A percentile compares a stretch with the other conserved stretches of the same genome.
Evolutionary conservation across 2,329 filamentous ascomycete genomes (phyloP).

Genomic region (Colletotrichum chrysophilum): DNA sequence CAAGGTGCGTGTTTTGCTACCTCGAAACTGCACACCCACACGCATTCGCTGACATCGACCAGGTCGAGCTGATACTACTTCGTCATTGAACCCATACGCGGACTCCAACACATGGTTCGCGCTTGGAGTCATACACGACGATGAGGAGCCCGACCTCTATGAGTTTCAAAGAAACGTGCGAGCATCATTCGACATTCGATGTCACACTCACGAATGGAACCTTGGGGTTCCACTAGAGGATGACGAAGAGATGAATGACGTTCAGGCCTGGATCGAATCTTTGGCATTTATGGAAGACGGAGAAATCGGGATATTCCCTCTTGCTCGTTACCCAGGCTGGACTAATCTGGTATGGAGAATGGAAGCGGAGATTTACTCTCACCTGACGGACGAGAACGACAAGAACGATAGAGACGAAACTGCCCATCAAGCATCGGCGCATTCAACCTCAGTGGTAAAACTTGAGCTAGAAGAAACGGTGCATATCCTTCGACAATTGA

Average conservation of each 20-base stretch:
- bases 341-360: background rate
- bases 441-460: too few species aligned
- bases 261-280: background rate
- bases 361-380: background rate
- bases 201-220: background rate
- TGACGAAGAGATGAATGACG: background rate
- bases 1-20: background rate
- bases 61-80: background rate
- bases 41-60: background rate
- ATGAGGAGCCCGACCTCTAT: background rate
- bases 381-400: too few species aligned
- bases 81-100: background rate
- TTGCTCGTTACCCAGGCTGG: background rate
- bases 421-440: too few species aligned
- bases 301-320: background rate
- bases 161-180: background rate
- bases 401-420: too few species aligned
- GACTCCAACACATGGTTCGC: background rate
- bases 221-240: background rate
- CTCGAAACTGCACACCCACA: too few species aligned
- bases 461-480: too few species aligned
- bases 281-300: background rate
- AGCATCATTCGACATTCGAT: background rate
- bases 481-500: too few species aligned
- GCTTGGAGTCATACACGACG: rapidly evolving